phyloP scores from a whole-genome alignment of 805 yeast species.

The Yamadazyma phyllophila region DNA sequence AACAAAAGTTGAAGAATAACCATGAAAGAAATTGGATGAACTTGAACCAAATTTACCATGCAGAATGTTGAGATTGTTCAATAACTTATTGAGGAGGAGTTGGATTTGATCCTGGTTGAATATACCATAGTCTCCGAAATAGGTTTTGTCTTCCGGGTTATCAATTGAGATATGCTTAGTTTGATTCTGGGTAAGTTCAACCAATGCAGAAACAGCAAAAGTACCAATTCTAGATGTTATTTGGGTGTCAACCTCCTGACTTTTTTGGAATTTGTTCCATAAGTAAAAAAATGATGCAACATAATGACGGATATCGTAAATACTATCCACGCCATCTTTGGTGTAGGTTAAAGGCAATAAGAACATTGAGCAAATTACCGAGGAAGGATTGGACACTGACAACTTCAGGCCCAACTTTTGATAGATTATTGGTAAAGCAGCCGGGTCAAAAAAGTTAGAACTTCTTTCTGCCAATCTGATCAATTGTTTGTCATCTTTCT shows the following conservation, averaged over 20 bases:
- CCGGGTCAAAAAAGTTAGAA: conserved; percentile 50
- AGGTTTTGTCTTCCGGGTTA: background rate
- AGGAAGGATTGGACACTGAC: conserved; percentile 51
- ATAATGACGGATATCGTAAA: conserved; percentile 49
- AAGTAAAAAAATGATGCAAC: conserved; percentile 67
- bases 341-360: conserved; percentile 49
- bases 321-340: conserved; percentile 24
- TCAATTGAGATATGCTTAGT: conserved; percentile 1
- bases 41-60: conserved; percentile 46
- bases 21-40: conserved; percentile 39
- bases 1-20: conserved; percentile 47
- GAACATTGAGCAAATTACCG: conserved; percentile 52
- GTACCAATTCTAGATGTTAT: conserved; percentile 64
- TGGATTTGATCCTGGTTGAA: conserved; percentile 62
- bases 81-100: conserved; percentile 54
- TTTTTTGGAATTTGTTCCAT: conserved; percentile 58
- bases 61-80: conserved; percentile 46
- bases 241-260: conserved; percentile 57
- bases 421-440: conserved; percentile 50
- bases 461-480: conserved; percentile 54
- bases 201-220: conserved; percentile 50
- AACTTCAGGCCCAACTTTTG: conserved; percentile 50
- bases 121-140: conserved; percentile 57
- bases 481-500: conserved; percentile 47
- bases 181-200: conserved; percentile 22